Evolutionary conservation across 108 stramenopile genomes (phyloP).

Genomic region (Skeletonema marinoi): DNA sequence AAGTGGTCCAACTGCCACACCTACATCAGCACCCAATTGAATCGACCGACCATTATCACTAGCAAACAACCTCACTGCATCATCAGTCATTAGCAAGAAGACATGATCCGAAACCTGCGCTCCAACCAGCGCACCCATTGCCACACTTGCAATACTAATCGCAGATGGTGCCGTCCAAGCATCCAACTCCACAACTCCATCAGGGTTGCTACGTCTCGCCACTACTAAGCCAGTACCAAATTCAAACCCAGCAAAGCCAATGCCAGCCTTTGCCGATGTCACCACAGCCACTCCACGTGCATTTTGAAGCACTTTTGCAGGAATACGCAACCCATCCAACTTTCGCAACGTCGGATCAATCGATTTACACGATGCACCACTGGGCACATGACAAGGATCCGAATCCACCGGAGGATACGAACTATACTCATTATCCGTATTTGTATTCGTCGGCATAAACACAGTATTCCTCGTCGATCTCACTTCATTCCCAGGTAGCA

Average conservation of each 20-base stretch:
- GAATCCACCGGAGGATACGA: slow-evolving; percentile 31
- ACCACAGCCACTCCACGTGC: slow-evolving; percentile 85
- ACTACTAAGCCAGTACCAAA: slow-evolving; percentile 90
- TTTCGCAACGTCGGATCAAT: slow-evolving; percentile 69
- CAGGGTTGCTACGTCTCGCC: slow-evolving; percentile 49
- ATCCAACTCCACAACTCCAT: slow-evolving; percentile 35
- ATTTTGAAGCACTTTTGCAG: slow-evolving; percentile 67
- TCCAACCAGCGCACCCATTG: slow-evolving; percentile 87
- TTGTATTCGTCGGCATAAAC: not conserved
- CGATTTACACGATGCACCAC: slow-evolving; percentile 19
- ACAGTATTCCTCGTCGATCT: not conserved
- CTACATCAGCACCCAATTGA: slow-evolving; percentile 94
- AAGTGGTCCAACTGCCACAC: slow-evolving; percentile 93
- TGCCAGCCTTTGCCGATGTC: slow-evolving; percentile 81
- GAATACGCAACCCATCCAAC: slow-evolving; percentile 83
- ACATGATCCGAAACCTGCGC: slow-evolving; percentile 91
- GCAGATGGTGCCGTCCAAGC: slow-evolving; percentile 90
- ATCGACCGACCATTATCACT: slow-evolving; percentile 73
- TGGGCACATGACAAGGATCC: slow-evolving; percentile 18
- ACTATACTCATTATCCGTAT: not conserved
- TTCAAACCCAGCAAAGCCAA: slow-evolving; percentile 86
- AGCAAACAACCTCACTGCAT: slow-evolving; percentile 65
- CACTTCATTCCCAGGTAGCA: slow-evolving; percentile 57
- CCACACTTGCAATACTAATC: slow-evolving; percentile 81
- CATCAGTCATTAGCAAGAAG: slow-evolving; percentile 93